Conservation (phyloP, 2,329 filamentous ascomycete species). For the Leptodontidium sp. region DNA sequence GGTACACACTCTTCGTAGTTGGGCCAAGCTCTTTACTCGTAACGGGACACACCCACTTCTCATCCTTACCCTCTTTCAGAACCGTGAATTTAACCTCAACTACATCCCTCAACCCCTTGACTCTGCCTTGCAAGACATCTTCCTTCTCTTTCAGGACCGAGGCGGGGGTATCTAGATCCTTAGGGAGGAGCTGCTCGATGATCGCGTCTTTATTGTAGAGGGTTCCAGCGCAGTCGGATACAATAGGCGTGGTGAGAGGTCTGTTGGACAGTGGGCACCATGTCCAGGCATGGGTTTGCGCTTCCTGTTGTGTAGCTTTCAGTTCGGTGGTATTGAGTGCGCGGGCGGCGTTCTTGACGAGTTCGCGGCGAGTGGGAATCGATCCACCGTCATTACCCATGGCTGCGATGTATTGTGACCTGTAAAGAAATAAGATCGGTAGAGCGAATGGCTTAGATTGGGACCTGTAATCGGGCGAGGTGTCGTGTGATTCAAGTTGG, state of each 20-base stretch:
- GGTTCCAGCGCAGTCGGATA: constrained; percentile 83
- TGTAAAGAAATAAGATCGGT: not conserved
- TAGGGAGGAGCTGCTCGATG: constrained; percentile 70
- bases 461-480: not conserved
- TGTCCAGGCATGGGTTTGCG: constrained; percentile 85
- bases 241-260: constrained; percentile 70
- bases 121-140: constrained; percentile 64
- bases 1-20: constrained; percentile 80
- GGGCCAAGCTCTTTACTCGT: constrained; percentile 88
- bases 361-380: constrained; percentile 93
- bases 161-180: constrained; percentile 57
- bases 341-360: constrained; percentile 92
- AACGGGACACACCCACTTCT: constrained; percentile 83
- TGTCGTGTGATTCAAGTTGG: not conserved
- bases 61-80: constrained; percentile 54
- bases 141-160: constrained; percentile 61
- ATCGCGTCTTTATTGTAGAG: constrained; percentile 96
- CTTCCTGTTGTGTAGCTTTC: constrained; percentile 87
- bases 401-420: constrained; percentile 15
- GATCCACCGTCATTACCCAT: constrained; percentile 99
- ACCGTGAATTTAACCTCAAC: constrained; percentile 80
- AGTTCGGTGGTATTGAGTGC: constrained; percentile 83
- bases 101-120: constrained; percentile 85
- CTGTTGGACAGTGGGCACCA: constrained; percentile 87
- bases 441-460: not conserved